Percentiles rank a stretch among this genome's conserved stretches.
Conservation (phyloP, 2,329 filamentous ascomycete species). For the Aquanectria penicillioides region DNA sequence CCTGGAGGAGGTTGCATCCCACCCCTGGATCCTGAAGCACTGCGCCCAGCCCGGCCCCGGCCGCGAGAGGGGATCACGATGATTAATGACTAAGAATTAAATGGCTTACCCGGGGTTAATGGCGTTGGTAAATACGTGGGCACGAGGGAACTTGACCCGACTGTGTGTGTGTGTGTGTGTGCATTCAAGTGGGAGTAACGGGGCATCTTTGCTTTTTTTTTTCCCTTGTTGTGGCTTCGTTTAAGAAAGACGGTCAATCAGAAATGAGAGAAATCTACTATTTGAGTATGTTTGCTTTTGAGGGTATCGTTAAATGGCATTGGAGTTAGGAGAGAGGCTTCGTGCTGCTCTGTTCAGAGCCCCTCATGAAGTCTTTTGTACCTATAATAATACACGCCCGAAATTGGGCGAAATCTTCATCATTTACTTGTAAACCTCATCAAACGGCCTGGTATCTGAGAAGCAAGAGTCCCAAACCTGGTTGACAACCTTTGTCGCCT, state of each 20-base stretch:
- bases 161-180: too few species aligned
- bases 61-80: slow-evolving; percentile 55
- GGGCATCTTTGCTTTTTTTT: slow-evolving; percentile 31
- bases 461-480: slow-evolving; percentile 99
- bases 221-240: not conserved
- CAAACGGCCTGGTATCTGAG: slow-evolving; percentile 91
- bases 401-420: slow-evolving; percentile 1
- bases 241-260: slow-evolving; percentile 14
- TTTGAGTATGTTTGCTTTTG: slow-evolving; percentile 13
- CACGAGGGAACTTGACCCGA: slow-evolving; percentile 30
- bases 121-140: slow-evolving; percentile 34
- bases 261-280: slow-evolving; percentile 26
- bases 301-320: slow-evolving; percentile 41
- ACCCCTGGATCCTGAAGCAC: slow-evolving; percentile 98
- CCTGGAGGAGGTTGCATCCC: slow-evolving; percentile 85
- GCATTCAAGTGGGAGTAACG: slow-evolving; percentile 46
- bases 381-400: slow-evolving; percentile 11
- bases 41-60: slow-evolving; percentile 69
- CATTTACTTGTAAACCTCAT: slow-evolving; percentile 89
- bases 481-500: slow-evolving; percentile 89
- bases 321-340: slow-evolving; percentile 31
- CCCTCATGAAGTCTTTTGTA: slow-evolving; percentile 8
- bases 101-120: slow-evolving; percentile 24
- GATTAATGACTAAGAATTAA: slow-evolving; percentile 33
- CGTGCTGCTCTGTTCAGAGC: slow-evolving; percentile 1